Percentiles rank a stretch among this genome's conserved stretches.
These are phyloP conservation scores for Moesziomyces sp. DNA, from an alignment of 1,284 basidiomycete species.

Conservation along the genomic window DNA sequence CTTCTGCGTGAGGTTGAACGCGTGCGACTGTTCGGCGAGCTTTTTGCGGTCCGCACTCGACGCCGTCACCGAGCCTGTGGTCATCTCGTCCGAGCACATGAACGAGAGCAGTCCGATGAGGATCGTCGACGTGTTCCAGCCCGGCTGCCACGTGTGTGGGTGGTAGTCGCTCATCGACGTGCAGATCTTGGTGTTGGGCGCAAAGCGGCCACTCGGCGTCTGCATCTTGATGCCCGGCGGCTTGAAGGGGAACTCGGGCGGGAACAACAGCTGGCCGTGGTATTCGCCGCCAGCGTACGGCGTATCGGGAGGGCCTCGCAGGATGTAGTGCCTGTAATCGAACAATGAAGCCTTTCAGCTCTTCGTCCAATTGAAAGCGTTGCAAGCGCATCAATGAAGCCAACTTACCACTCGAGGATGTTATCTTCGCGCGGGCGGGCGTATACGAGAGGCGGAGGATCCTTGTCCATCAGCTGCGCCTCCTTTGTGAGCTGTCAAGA, in stretches of 20 bases:
- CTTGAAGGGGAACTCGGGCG: slow-evolving; percentile 76
- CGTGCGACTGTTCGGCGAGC: slow-evolving; percentile 82
- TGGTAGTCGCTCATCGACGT: slow-evolving; percentile 74
- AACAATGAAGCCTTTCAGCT: not conserved
- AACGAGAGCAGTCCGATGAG: slow-evolving; percentile 93
- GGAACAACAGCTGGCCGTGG: slow-evolving; percentile 74
- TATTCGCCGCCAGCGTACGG: slow-evolving; percentile 93
- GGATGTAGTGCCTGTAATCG: slow-evolving; percentile 69
- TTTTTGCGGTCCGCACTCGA: slow-evolving; percentile 81
- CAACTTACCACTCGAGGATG: slow-evolving; percentile 73
- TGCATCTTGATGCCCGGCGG: slow-evolving; percentile 94
- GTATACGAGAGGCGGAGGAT: slow-evolving; percentile 93
- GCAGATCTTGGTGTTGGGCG: slow-evolving; percentile 87
- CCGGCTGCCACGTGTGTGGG: slow-evolving; percentile 87
- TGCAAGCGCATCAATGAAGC: slow-evolving; percentile 5
- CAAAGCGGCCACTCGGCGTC: slow-evolving; percentile 91
- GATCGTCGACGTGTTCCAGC: slow-evolving; percentile 93
- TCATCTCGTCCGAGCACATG: slow-evolving; percentile 97
- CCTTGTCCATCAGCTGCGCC: slow-evolving; percentile 89
- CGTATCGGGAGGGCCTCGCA: slow-evolving; percentile 90
- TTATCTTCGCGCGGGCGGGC: slow-evolving; percentile 95
- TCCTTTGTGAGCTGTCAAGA: slow-evolving; percentile 80
- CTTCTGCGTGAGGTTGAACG: slow-evolving; percentile 82
- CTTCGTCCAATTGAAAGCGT: not conserved
- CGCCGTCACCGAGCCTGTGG: slow-evolving; percentile 86